These are phyloP conservation scores for Cyathus striatus DNA, from an alignment of 768 basidiomycete species.

Conservation along the genomic window DNA sequence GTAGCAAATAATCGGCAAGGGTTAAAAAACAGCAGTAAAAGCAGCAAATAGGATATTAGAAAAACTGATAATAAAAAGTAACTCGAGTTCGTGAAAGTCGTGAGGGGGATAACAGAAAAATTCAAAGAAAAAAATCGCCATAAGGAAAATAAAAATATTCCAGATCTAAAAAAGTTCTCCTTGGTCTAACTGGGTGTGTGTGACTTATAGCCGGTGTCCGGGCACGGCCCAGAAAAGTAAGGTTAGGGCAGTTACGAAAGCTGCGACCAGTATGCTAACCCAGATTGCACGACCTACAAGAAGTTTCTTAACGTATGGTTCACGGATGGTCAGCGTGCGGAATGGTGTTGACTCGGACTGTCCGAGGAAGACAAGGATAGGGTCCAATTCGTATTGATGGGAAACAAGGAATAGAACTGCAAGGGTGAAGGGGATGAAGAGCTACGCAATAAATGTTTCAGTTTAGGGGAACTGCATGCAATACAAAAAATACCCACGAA, in stretches of 20 bases:
- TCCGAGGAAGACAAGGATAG: slow-evolving; percentile 87
- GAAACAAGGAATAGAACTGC: slow-evolving; percentile 90
- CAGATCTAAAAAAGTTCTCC: not conserved
- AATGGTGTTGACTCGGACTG: slow-evolving; percentile 97
- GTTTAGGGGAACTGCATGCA: slow-evolving; percentile 1
- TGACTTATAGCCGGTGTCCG: slow-evolving; percentile 72
- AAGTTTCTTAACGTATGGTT: slow-evolving; percentile 91
- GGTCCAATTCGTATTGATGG: slow-evolving; percentile 96
- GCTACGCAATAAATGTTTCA: slow-evolving; percentile 37
- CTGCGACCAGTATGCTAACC: slow-evolving; percentile 77
- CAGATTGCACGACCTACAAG: slow-evolving; percentile 87
- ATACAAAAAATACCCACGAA: slow-evolving; percentile 64
- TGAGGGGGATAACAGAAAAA: slow-evolving; percentile 8
- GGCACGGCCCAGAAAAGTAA: slow-evolving; percentile 96
- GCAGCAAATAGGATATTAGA: slow-evolving; percentile 12
- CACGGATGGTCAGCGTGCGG: slow-evolving; percentile 85
- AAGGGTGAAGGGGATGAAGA: slow-evolving; percentile 90
- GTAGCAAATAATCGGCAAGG: too few species aligned
- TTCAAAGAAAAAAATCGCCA: slow-evolving; percentile 5
- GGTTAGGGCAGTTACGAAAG: slow-evolving; percentile 75
- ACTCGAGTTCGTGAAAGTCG: slow-evolving; percentile 9
- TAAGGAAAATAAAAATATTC: slow-evolving; percentile 8
- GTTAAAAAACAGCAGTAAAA: slow-evolving; percentile 7
- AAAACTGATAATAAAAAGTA: slow-evolving; percentile 3
- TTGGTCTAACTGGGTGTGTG: too few species aligned